phyloP scores from a whole-genome alignment of 345 rosid species.

The Sisymbrium altissimum region DNA sequence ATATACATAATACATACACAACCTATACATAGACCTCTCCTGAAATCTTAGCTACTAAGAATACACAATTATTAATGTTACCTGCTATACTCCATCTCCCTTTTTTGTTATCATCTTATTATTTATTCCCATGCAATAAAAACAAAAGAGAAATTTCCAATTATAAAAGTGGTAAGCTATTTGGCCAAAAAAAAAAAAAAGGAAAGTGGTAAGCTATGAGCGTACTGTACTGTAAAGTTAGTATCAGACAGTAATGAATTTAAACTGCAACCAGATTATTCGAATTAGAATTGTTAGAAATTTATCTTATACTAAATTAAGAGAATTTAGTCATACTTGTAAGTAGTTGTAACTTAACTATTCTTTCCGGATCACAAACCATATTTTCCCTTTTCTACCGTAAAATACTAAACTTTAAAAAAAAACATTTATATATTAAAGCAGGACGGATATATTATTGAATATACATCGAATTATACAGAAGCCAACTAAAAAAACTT shows the following conservation, averaged over 20 bases:
- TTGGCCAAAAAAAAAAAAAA: no score
- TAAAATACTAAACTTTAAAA: no score
- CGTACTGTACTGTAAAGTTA: background rate
- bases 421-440: no score
- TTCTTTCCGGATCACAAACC: background rate
- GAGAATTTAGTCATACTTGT: no score
- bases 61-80: slow-evolving; percentile 12
- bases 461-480: no score
- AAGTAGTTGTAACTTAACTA: no score
- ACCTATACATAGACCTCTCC: slow-evolving; percentile 14
- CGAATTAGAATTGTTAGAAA: background rate
- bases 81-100: background rate
- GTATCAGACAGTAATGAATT: background rate
- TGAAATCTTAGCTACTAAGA: slow-evolving; percentile 33
- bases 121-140: slow-evolving; percentile 29
- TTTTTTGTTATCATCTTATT: slow-evolving; percentile 11
- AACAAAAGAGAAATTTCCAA: slow-evolving; percentile 14
- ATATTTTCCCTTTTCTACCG: no score
- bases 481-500: no score
- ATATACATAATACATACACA: background rate
- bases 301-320: background rate
- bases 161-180: background rate
- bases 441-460: no score
- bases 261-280: background rate
- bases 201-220: background rate